A percentile compares a stretch with the other conserved stretches of the same genome.
phyloP scores from a whole-genome alignment of 768 basidiomycete species.

The Psilocybe subaeruginosa region DNA sequence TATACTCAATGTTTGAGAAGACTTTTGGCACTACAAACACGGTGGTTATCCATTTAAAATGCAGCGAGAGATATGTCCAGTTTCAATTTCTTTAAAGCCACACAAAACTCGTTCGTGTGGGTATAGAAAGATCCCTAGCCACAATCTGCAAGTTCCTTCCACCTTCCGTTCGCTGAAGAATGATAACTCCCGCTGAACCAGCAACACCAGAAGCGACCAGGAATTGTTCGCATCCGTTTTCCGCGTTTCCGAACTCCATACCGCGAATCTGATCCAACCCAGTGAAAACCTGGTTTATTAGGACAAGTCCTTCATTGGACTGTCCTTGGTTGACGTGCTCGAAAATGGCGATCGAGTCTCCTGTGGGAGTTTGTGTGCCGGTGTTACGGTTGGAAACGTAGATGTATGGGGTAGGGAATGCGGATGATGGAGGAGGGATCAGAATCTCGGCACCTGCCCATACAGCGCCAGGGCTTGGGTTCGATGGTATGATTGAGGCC shows the following conservation, averaged over 20 bases:
- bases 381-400: constrained; percentile 73
- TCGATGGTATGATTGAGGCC: constrained; percentile 51
- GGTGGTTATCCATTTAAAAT: no score
- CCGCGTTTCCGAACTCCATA: constrained; percentile 58
- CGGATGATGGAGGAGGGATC: constrained; percentile 47
- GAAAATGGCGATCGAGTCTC: constrained; percentile 68
- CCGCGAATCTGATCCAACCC: constrained; percentile 67
- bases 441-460: constrained; percentile 69
- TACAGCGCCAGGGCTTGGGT: constrained; percentile 25
- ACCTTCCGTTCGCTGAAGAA: constrained; percentile 57
- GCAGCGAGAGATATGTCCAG: neutral
- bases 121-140: constrained; percentile 54
- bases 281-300: constrained; percentile 60
- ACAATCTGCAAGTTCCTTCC: constrained; percentile 56
- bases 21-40: no score
- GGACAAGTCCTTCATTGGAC: constrained; percentile 32
- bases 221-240: constrained; percentile 47
- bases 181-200: constrained; percentile 56
- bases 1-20: no score
- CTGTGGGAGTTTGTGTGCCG: constrained; percentile 47
- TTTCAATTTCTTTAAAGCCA: constrained; percentile 34
- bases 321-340: constrained; percentile 41
- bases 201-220: constrained; percentile 57
- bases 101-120: constrained; percentile 55
- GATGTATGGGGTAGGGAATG: constrained; percentile 56